Evolutionary conservation across 441 rosid genomes (phyloP).

Genomic region (Codiaeum variegatum): DNA sequence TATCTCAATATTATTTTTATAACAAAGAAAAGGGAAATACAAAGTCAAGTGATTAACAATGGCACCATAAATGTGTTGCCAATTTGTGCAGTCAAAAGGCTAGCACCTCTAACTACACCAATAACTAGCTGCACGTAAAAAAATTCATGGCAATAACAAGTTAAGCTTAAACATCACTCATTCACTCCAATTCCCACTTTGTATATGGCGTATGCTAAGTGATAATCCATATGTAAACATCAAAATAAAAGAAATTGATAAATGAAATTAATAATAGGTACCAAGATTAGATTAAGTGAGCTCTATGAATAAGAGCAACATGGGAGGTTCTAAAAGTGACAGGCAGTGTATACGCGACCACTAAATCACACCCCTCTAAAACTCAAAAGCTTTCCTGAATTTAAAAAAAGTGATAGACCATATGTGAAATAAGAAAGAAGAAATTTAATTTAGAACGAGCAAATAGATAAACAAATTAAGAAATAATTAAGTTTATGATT

Average conservation of each 20-base stretch:
- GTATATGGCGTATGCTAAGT: background rate
- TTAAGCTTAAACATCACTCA: too few species aligned
- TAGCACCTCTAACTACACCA: too few species aligned
- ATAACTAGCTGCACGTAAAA: too few species aligned
- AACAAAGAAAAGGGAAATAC: too few species aligned
- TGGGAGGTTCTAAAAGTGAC: slow-evolving; percentile 94
- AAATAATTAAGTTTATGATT: slow-evolving; percentile 33
- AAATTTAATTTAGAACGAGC: background rate
- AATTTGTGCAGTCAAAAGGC: too few species aligned
- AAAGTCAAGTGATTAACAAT: too few species aligned
- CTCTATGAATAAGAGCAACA: slow-evolving; percentile 89
- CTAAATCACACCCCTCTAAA: slow-evolving; percentile 74
- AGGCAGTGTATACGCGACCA: slow-evolving; percentile 82
- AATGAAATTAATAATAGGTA: background rate
- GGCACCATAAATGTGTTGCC: too few species aligned
- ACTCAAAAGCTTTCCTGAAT: slow-evolving; percentile 49
- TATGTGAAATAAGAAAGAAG: background rate
- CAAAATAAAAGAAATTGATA: background rate
- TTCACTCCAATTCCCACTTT: background rate
- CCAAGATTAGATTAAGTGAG: slow-evolving; percentile 62
- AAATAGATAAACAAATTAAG: background rate
- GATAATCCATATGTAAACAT: background rate
- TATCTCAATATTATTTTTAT: background rate
- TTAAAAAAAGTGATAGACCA: background rate
- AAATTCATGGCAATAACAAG: too few species aligned